phyloP scores from a whole-genome alignment of 495 filamentous ascomycete species.

The Parathielavia appendiculata region DNA sequence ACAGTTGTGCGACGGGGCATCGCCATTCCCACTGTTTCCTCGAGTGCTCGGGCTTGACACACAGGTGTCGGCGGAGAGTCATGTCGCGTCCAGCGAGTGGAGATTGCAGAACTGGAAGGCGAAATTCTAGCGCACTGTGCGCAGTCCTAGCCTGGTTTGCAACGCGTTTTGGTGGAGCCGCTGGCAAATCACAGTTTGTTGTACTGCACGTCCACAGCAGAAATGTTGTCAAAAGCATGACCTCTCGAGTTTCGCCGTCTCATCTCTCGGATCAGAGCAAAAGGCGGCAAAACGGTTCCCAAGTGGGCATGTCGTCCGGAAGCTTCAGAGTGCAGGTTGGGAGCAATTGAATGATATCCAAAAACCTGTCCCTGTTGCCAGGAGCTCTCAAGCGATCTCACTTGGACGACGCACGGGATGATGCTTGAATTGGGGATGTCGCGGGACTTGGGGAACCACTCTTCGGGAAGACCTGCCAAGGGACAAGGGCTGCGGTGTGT shows the following conservation, averaged over 20 bases:
- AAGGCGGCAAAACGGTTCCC: conserved; percentile 15
- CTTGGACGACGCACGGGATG: conserved; percentile 3
- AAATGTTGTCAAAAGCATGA: conserved; percentile 16
- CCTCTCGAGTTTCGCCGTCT: conserved; percentile 7
- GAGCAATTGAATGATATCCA: not conserved
- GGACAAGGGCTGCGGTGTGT: conserved; percentile 7
- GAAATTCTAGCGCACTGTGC: conserved; percentile 17
- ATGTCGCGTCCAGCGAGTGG: conserved; percentile 25
- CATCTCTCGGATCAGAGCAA: conserved; percentile 2
- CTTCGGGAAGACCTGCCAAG: conserved; percentile 8
- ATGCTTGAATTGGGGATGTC: not conserved
- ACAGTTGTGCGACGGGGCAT: conserved; percentile 32
- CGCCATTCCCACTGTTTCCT: conserved; percentile 18
- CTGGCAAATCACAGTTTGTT: not conserved
- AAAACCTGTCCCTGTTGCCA: not conserved
- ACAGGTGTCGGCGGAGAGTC: conserved; percentile 25
- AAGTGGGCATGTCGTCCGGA: not conserved
- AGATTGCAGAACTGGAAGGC: conserved; percentile 16
- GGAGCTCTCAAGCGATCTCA: conserved; percentile 10
- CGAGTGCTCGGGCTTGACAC: conserved; percentile 21
- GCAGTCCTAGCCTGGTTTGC: not conserved
- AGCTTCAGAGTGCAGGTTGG: not conserved
- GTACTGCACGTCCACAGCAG: conserved; percentile 10
- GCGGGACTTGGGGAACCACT: conserved; percentile 7
- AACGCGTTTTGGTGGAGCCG: conserved; percentile 8